Evolutionary conservation across 805 yeast genomes (phyloP).

Genomic region (Ogataea corticis): DNA sequence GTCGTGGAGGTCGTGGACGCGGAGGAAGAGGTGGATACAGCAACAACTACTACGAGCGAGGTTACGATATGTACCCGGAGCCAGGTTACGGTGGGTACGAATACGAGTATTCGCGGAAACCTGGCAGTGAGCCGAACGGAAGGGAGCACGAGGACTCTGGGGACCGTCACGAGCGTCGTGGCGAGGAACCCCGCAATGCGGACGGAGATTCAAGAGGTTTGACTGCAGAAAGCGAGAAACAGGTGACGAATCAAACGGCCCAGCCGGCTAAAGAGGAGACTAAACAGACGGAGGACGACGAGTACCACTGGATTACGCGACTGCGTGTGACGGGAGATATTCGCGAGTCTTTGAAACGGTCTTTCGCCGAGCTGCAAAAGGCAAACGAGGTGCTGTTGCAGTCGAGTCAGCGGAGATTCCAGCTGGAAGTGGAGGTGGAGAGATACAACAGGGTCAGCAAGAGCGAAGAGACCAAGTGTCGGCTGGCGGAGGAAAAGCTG

Average conservation of each 20-base stretch:
- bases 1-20: constrained; percentile 12
- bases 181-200: neutral
- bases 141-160: neutral
- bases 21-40: constrained; percentile 7
- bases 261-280: neutral
- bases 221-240: too few relatives aligned
- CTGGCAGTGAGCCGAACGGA: neutral
- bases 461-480: constrained; percentile 29
- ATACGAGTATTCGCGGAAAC: neutral
- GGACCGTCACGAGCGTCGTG: neutral
- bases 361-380: constrained; percentile 26
- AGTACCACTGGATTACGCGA: constrained; percentile 33
- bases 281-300: constrained; percentile 10
- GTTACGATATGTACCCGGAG: constrained; percentile 6
- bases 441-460: constrained; percentile 25
- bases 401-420: constrained; percentile 21
- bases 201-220: neutral
- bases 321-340: constrained; percentile 24
- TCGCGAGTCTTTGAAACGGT: constrained; percentile 15
- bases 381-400: constrained; percentile 22
- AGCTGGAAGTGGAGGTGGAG: constrained; percentile 30
- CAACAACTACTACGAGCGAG: constrained; percentile 6
- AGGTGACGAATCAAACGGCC: too few relatives aligned
- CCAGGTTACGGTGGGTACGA: constrained; percentile 4
- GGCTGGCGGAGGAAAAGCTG: constrained; percentile 43